Percentiles rank a stretch among this genome's conserved stretches.
These are phyloP conservation scores for Davidsoniella eucalypti DNA, from an alignment of 2,329 filamentous ascomycete species.

Conservation along the genomic window DNA sequence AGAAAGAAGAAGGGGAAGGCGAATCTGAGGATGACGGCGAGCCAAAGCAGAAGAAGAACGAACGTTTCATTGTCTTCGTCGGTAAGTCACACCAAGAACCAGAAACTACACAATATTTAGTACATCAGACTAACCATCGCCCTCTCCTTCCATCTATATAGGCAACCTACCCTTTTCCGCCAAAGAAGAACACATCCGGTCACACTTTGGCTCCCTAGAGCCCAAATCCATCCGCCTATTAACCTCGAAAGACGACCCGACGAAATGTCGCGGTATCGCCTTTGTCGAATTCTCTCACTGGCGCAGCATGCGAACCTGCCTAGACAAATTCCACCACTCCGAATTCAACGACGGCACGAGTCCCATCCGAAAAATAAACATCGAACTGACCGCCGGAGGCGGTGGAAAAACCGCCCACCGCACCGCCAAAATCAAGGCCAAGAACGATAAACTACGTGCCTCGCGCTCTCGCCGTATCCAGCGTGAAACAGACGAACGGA, in stretches of 20 bases:
- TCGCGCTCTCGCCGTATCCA: slow-evolving; percentile 34
- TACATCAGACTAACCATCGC: slow-evolving; percentile 16
- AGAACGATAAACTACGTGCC: slow-evolving; percentile 74
- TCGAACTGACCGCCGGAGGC: slow-evolving; percentile 81
- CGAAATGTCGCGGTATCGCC: slow-evolving; percentile 57
- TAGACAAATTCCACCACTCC: slow-evolving; percentile 81
- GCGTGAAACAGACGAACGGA: slow-evolving; percentile 28
- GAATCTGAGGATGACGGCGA: slow-evolving; percentile 18
- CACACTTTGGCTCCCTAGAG: slow-evolving; percentile 63
- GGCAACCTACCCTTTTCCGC: slow-evolving; percentile 83
- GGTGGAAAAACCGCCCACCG: slow-evolving; percentile 61
- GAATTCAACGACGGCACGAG: slow-evolving; percentile 45
- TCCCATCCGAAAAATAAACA: slow-evolving; percentile 62
- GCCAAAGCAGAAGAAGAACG: slow-evolving; percentile 21
- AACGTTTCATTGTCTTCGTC: slow-evolving; percentile 64
- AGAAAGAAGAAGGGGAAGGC: slow-evolving; percentile 15
- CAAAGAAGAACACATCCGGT: slow-evolving; percentile 48
- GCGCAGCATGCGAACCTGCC: slow-evolving; percentile 81
- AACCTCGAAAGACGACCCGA: slow-evolving; percentile 45
- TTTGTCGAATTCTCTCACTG: slow-evolving; percentile 81
- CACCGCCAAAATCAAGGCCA: slow-evolving; percentile 61
- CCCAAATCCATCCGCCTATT: slow-evolving; percentile 58
- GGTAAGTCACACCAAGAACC: slow-evolving; percentile 27
- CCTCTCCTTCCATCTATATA: slow-evolving; percentile 19
- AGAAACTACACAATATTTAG: slow-evolving; percentile 13